phyloP scores from a whole-genome alignment of 208 protist species.

The Leishmania gerbilli region DNA sequence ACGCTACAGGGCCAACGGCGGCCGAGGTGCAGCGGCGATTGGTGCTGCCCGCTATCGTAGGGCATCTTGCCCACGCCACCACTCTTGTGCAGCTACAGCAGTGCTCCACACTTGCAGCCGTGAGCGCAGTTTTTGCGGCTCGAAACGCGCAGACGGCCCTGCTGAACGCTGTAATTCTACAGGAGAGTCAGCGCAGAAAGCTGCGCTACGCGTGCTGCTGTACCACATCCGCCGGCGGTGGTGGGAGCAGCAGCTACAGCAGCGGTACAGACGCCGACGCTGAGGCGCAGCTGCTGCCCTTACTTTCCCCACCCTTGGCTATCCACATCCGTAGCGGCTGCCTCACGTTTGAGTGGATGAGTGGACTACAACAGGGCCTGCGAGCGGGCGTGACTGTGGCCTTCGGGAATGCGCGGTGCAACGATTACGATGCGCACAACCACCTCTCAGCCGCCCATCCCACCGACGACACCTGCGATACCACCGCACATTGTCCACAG shows the following conservation, averaged over 20 bases:
- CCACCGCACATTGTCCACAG: neutral
- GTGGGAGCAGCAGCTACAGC: neutral
- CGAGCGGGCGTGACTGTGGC: constrained; percentile 27
- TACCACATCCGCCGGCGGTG: neutral
- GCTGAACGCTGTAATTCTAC: constrained; percentile 26
- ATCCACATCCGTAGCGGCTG: constrained; percentile 18
- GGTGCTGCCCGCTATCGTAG: constrained; percentile 20
- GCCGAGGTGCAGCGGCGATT: constrained; percentile 17
- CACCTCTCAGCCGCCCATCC: neutral
- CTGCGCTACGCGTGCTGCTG: constrained; percentile 29
- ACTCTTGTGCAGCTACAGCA: constrained; percentile 21
- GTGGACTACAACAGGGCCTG: constrained; percentile 11
- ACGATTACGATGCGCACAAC: constrained; percentile 16
- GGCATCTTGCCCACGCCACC: constrained; percentile 3
- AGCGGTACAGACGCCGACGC: neutral
- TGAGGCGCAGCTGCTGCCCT: constrained; percentile 20
- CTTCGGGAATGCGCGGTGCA: constrained; percentile 18
- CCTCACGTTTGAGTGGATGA: constrained; percentile 25
- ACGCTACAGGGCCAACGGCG: constrained; percentile 11
- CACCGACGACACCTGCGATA: neutral
- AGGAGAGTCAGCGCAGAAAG: constrained; percentile 19
- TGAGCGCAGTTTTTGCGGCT: constrained; percentile 11
- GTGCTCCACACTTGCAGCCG: constrained; percentile 16
- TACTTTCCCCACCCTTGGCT: constrained; percentile 19
- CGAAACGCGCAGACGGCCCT: constrained; percentile 20